phyloP scores from a whole-genome alignment of 2,329 filamentous ascomycete genomes.

The Ascochyta pisi region DNA sequence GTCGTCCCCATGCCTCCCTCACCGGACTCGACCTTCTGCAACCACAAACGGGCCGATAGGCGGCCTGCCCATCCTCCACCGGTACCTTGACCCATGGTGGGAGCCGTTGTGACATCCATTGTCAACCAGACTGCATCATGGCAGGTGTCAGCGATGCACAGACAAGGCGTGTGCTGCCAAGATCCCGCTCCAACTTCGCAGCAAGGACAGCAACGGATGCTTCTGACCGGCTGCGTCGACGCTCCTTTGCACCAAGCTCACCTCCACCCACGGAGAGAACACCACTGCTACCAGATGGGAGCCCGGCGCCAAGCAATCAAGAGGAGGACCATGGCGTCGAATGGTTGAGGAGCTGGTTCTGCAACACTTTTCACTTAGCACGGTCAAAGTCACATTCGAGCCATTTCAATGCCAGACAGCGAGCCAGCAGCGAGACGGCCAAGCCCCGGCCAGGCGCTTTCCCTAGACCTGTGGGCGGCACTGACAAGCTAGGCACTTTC shows the following conservation, averaged over 20 bases:
- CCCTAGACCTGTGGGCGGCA: slow-evolving; percentile 50
- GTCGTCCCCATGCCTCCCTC: slow-evolving; percentile 1
- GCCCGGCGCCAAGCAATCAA: slow-evolving; percentile 11
- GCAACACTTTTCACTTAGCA: slow-evolving; percentile 24
- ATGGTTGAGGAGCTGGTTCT: slow-evolving; percentile 35
- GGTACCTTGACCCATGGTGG: slow-evolving; percentile 24
- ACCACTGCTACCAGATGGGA: slow-evolving; percentile 33
- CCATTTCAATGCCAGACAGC: slow-evolving; percentile 27
- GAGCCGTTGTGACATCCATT: slow-evolving; percentile 10
- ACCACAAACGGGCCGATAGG: slow-evolving; percentile 12
- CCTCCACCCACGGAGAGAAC: slow-evolving; percentile 43
- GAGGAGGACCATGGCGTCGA: slow-evolving; percentile 31
- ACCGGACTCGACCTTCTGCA: not conserved
- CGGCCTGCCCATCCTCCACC: slow-evolving; percentile 18
- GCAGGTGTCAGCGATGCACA: slow-evolving; percentile 29
- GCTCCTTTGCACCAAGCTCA: slow-evolving; percentile 40
- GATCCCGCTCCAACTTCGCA: slow-evolving; percentile 53
- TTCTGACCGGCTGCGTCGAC: slow-evolving; percentile 53
- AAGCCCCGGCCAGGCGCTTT: slow-evolving; percentile 48
- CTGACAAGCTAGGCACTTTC: slow-evolving; percentile 74
- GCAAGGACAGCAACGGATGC: slow-evolving; percentile 55
- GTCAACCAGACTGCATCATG: slow-evolving; percentile 31
- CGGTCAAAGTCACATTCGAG: slow-evolving; percentile 17
- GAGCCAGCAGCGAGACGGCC: slow-evolving; percentile 31
- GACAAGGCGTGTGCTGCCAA: slow-evolving; percentile 39